Base-by-base conservation (phyloP, 805 yeast genomes). In the Sugiyamaella valdiviana region DNA sequence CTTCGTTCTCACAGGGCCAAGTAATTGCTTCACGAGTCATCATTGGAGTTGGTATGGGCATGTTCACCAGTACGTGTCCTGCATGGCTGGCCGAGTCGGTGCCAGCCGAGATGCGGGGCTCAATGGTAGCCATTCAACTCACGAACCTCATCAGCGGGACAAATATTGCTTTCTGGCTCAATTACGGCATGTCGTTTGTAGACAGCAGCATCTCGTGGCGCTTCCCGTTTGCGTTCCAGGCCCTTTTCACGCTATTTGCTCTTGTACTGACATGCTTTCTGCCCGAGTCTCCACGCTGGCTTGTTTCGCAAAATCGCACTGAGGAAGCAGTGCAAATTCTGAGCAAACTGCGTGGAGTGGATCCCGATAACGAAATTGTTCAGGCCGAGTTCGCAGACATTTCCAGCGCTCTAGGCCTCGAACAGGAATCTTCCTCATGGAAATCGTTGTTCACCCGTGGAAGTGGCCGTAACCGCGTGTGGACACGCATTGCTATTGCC, bases 31-130 rank as follows among this genome's bases (percentile, higher is more conserved):
- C 83, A 23, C 74, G 90, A 68, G 76, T 79, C 45, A 62, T 79
- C 26, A 51, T 54, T 32, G 62, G 63, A 9, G 37, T 57, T 32
- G 63, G 62, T 4, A 53, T 55, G 29, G 63, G 63, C 15, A 39
- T 53, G 23, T 50, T 58, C 44, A 57, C 56, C 43, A 46, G 53
- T 17, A 52, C 82, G 51, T 84, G 82, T 32, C 89, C 91, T 42
- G 68, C 85, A 57, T 84, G 82, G 63, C 79, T 82, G 68, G 83
- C 89, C 36, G 85, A 84, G 65, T 80, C 85, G 19, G 78, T 86
- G 10, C 89, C 88, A 24, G 78, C 75, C 57, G 79, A 83, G 75
- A 78, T 82, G 44, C 72, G 90, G 68, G 89, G 90, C 61, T 77
- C 85, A 22, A 71, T 81, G 53, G 85, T 83, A 44, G 77, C 82